Conservation (phyloP, 2,329 filamentous ascomycete genomes). For the Scorias spongiosa region DNA sequence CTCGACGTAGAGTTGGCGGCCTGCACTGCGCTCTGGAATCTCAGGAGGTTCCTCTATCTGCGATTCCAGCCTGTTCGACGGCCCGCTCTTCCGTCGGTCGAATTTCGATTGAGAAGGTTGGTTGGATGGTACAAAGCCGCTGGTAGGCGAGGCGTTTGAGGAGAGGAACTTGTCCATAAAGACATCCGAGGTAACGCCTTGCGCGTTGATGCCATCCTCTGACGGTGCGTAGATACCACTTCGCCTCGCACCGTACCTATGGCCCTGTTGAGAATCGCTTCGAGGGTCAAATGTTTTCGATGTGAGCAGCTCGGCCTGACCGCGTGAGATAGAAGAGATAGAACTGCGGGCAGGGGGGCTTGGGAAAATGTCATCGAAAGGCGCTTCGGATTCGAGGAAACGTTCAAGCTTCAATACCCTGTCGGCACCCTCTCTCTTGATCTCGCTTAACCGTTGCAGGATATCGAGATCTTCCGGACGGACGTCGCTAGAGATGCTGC, state of each 20-base stretch:
- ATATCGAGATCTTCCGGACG: constrained; percentile 2
- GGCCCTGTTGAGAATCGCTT: neutral
- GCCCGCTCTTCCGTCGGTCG: neutral
- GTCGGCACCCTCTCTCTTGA: constrained; percentile 16
- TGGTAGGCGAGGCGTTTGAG: neutral
- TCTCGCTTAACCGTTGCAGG: constrained; percentile 6
- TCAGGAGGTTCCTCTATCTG: neutral
- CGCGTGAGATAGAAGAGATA: neutral
- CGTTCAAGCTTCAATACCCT: constrained; percentile 14
- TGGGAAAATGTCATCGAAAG: neutral
- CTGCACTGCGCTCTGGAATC: neutral
- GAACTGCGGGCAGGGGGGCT: neutral
- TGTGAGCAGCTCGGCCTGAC: neutral
- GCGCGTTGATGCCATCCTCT: neutral
- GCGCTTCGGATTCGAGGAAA: constrained; percentile 11
- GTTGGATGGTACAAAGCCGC: neutral
- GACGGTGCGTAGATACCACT: neutral
- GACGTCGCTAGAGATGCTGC: neutral
- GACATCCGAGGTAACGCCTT: neutral
- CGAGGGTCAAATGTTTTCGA: neutral
- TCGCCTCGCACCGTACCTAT: neutral
- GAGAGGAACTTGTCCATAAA: neutral
- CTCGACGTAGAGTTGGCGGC: neutral
- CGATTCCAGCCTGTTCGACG: neutral
- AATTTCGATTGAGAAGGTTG: neutral